Conservation (phyloP, 495 filamentous ascomycete genomes). For the Trichodelitschia bisporula region DNA sequence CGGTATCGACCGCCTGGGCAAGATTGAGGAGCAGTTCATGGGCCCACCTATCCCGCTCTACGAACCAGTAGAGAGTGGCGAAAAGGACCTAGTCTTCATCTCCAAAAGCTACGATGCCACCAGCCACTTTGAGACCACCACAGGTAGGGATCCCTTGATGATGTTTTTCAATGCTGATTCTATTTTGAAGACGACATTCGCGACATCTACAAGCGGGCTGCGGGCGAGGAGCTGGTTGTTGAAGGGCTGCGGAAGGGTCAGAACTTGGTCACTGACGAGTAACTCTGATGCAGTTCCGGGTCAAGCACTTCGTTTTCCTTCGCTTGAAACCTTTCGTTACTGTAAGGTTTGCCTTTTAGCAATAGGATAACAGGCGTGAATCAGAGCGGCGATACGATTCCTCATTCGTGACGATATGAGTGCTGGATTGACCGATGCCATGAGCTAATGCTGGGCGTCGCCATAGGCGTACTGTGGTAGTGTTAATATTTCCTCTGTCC, state of each 20-base stretch:
- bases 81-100: conserved; percentile 82
- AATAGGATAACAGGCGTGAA: too few species aligned
- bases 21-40: conserved; percentile 95
- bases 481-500: too few species aligned
- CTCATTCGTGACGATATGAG: too few species aligned
- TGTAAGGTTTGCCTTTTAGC: too few species aligned
- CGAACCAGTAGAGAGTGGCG: conserved; percentile 69
- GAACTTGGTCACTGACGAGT: too few species aligned
- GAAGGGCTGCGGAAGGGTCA: conserved; percentile 21
- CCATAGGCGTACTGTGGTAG: too few species aligned
- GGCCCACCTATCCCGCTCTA: conserved; percentile 76
- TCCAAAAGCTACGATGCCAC: conserved; percentile 96
- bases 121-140: conserved; percentile 89
- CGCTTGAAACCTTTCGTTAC: too few species aligned
- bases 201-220: conserved; percentile 73
- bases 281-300: too few species aligned
- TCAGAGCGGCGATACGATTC: too few species aligned
- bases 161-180: background rate
- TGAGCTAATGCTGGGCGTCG: too few species aligned
- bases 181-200: conserved; percentile 54
- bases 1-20: conserved; percentile 79
- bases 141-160: conserved; percentile 22
- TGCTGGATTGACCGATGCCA: too few species aligned
- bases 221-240: conserved; percentile 63
- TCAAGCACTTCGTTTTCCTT: too few species aligned